Base-by-base conservation (phyloP, 1,284 basidiomycete genomes). In the Leccinum fuscescens region DNA sequence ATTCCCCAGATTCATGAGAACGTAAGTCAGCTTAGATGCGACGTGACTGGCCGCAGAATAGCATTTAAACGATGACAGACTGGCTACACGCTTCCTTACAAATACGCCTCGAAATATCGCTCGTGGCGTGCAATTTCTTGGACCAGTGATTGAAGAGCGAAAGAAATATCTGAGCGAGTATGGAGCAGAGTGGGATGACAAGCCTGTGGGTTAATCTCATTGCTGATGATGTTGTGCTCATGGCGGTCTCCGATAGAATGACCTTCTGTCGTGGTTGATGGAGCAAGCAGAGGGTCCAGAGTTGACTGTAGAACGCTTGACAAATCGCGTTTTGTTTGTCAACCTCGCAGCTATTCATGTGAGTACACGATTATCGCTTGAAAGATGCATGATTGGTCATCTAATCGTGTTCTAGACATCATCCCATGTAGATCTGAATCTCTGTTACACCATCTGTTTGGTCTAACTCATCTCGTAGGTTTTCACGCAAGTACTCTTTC, bases 221-320 rank as follows among this genome's bases (percentile, higher is more conserved):
- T 35, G 1, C 22, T n/a, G 20, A 33, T 22, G 7, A n/a, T 14
- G n/a, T 0, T 3, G 17, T 35, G 14, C 42, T 33, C 17, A 33
- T 33, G 24, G 27, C 22, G 11, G 2, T 33, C 76, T 57, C 61
- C 82, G 11, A 71, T 68, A 60, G 83, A 48, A 48, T n/a, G 55
- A 55, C 17, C 44, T 55, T 48, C 61, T 84, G 11, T 73, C 70
- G 42, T 83, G 81, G 81, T 57, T 81, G 15, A 72, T 82, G 56
- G 77, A 69, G 9, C 29, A 35, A 14, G 73, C 74, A 3, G 64
- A 73, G 3, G 71, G 69, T 8, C 64, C 73, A 4, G 71, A 78
- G 44, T 69, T 67, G 31, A 52, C 68, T 0, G 56, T 73, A 1
- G 60, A 68, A 27, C 69, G 69, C 9, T 61, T 83, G 22, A 72